Base-by-base conservation (phyloP, 2,329 filamentous ascomycete species). In the Aspergillus quadricinctus region DNA sequence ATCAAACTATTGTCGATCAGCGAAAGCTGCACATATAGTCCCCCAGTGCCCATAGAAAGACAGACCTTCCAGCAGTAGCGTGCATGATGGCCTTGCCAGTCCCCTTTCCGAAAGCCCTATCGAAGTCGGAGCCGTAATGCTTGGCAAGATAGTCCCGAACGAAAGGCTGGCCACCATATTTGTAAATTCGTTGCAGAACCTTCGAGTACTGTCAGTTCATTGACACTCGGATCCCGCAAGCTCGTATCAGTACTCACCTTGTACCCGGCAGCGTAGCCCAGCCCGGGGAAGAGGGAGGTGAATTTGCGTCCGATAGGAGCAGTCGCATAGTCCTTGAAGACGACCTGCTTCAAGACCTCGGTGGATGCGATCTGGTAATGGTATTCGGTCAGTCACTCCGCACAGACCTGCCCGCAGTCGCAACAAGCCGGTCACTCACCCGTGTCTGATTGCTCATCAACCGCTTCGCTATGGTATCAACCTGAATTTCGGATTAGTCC, bases 1-100 rank as follows among this genome's bases (percentile, higher is more conserved):
- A 99, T 95, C 69, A 99, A 72, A 78, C 90, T 93, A 61, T 25
- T 57, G 8, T 9, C 14, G 6, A 27, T 60, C 35, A 65, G 61
- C 27, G 10, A 53, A 8, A 19, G 29, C 49, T 23, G 7, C 23
- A 10, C 25, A 49, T 25, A 27, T 23, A 41, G 50, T 48, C 28
- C 46, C 23, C 29, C 8, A 37, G 31, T 28, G 3, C 11, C 19
- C 28, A 19, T 17, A 23, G 19, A 21, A 40, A 48, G 57, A 56
- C 77, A 68, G 74, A 90, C 87, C 88, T 91, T 80, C 94, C 94
- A 61, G 94, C 94, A 52, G 91, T 95, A 23, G 94, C 96, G 79
- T 96, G 91, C 89, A 99, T 89, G 68, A 99, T 92, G 14, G 94
- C 93, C 83, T 99, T 97, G 75, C 94, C 94, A 40, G 91, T 97